phyloP scores from a whole-genome alignment of 805 yeast species.

The Middelhovenomyces tepae region DNA sequence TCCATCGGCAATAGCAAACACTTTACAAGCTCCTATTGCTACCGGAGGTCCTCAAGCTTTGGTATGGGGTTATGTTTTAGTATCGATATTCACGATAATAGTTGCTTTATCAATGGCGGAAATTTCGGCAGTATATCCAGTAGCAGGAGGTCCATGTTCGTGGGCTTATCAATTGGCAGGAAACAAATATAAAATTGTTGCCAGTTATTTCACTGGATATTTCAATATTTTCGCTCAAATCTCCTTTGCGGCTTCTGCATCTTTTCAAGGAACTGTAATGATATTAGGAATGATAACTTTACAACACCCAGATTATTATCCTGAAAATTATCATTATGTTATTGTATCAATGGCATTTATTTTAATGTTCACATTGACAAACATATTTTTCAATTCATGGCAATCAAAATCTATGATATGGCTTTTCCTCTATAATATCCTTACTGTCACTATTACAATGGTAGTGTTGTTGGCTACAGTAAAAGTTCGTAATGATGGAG shows the following conservation, averaged over 20 bases:
- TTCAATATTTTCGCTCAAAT: constrained; percentile 3
- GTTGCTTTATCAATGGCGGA: constrained; percentile 61
- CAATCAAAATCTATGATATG: constrained; percentile 1
- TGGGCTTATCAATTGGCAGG: constrained; percentile 40
- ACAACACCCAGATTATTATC: not conserved
- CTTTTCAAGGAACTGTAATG: constrained; percentile 2
- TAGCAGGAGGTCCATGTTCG: constrained; percentile 61
- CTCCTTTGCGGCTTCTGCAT: constrained; percentile 3
- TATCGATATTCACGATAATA: constrained; percentile 43
- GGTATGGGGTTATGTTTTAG: constrained; percentile 51
- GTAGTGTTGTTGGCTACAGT: not conserved
- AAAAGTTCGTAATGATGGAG: constrained; percentile 1
- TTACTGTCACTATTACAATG: not conserved
- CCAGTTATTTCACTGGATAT: constrained; percentile 14
- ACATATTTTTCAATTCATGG: not conserved
- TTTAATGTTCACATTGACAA: not conserved
- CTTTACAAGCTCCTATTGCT: constrained; percentile 50
- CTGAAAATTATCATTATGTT: constrained; percentile 3
- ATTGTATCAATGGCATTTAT: not conserved
- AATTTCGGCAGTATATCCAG: constrained; percentile 56
- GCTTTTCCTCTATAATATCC: not conserved
- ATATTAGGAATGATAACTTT: not conserved
- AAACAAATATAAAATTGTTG: constrained; percentile 12
- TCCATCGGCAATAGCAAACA: constrained; percentile 56
- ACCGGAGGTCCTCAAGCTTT: constrained; percentile 56